A percentile compares a stretch with the other conserved stretches of the same genome.
Evolutionary conservation across 139 green algal genomes (phyloP).

Genomic region (Picochlorum sp.): DNA sequence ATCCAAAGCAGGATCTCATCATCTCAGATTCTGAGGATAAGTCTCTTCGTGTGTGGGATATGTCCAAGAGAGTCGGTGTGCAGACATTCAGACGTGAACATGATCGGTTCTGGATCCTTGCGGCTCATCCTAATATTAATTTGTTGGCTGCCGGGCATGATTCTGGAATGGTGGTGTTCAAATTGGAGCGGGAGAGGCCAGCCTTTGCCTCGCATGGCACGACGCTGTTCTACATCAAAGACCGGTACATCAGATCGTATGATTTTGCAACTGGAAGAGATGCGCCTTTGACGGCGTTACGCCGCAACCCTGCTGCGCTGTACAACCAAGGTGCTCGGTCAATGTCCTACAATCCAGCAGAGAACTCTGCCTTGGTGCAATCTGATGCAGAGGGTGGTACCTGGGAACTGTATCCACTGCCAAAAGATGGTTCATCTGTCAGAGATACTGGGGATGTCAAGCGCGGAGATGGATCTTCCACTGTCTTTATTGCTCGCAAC

Average conservation of each 20-base stretch:
- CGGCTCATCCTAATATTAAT: constrained; percentile 96
- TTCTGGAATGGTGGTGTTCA: constrained; percentile 99
- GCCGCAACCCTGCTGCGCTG: constrained; percentile 35
- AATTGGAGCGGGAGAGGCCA: constrained; percentile 95
- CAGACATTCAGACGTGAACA: constrained; percentile 94
- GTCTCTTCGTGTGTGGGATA: constrained; percentile 97
- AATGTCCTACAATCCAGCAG: constrained; percentile 95
- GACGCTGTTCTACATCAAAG: constrained; percentile 96
- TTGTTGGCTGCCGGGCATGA: constrained; percentile 97
- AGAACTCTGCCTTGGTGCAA: constrained; percentile 89
- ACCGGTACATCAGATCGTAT: constrained; percentile 89
- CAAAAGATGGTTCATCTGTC: constrained; percentile 62
- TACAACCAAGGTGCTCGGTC: constrained; percentile 40
- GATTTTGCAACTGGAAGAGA: constrained; percentile 81
- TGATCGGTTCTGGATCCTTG: constrained; percentile 95
- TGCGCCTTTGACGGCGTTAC: constrained; percentile 84
- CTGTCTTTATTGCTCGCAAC: constrained; percentile 98
- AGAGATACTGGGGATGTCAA: constrained; percentile 61
- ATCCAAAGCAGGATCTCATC: constrained; percentile 95
- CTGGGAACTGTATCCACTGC: constrained; percentile 92
- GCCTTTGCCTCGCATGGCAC: constrained; percentile 73
- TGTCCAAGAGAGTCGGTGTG: constrained; percentile 93
- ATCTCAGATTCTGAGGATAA: constrained; percentile 98
- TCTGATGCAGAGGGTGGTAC: constrained; percentile 84
- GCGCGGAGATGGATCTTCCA: constrained; percentile 64